Evolutionary conservation across 805 yeast genomes (phyloP).

Genomic region (Ogataea nitratoaversa): DNA sequence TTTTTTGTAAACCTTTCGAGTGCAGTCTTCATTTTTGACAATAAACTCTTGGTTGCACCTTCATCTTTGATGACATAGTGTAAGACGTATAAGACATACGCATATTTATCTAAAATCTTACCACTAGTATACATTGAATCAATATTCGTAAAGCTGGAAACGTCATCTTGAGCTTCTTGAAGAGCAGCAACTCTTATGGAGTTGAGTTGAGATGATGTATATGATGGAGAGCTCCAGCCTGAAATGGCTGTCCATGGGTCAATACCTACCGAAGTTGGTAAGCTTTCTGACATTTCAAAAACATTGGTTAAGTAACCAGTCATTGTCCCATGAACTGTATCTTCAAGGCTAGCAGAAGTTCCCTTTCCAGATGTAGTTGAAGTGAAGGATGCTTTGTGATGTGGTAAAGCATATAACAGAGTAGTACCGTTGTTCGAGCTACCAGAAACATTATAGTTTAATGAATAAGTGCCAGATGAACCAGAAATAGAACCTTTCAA

Average conservation of each 20-base stretch:
- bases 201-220: conserved; percentile 15
- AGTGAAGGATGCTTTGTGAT: conserved; percentile 40
- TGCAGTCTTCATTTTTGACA: conserved; percentile 59
- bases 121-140: conserved; percentile 72
- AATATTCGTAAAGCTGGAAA: conserved; percentile 39
- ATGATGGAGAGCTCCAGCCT: conserved; percentile 23
- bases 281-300: conserved; percentile 38
- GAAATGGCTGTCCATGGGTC: conserved; percentile 57
- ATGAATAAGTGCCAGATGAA: conserved; percentile 35
- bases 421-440: conserved; percentile 38
- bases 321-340: conserved; percentile 49
- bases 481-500: conserved; percentile 40
- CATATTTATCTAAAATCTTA: conserved; percentile 82
- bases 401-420: conserved; percentile 50
- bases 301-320: conserved; percentile 39
- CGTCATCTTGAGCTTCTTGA: conserved; percentile 38
- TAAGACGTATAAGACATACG: conserved; percentile 71
- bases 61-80: conserved; percentile 58
- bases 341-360: conserved; percentile 38
- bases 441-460: conserved; percentile 43
- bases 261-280: conserved; percentile 39
- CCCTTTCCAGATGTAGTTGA: conserved; percentile 24
- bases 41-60: conserved; percentile 43
- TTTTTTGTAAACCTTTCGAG: conserved; percentile 63
- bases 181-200: conserved; percentile 32